Evolutionary conservation across 441 rosid genomes (phyloP).

Genomic region (Rhodomyrtus psidioides): DNA sequence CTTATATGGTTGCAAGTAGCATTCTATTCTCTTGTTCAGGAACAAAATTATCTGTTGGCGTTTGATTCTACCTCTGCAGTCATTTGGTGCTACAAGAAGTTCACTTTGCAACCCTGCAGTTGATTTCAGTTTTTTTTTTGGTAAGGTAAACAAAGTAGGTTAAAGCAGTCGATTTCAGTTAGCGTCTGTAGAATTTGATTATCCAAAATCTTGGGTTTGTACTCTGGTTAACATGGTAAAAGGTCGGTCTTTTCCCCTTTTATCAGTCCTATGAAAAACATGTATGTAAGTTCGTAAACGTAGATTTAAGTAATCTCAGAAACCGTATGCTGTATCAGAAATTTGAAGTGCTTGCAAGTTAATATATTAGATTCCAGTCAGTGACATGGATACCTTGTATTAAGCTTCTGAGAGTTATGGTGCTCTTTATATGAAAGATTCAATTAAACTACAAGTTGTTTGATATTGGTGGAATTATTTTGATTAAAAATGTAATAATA

Average conservation of each 20-base stretch:
- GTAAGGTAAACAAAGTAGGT: too few species aligned
- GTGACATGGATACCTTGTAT: not conserved
- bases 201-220: not conserved
- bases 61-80: not conserved
- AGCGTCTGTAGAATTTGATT: not conserved
- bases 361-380: not conserved
- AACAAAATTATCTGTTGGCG: not conserved
- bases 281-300: not conserved
- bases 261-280: not conserved
- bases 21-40: not conserved
- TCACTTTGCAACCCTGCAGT: not conserved
- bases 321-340: not conserved
- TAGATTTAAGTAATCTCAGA: not conserved
- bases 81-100: not conserved
- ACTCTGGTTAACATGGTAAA: not conserved
- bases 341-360: not conserved
- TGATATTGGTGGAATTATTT: not conserved
- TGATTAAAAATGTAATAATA: not conserved
- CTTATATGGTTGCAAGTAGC: not conserved
- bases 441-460: not conserved
- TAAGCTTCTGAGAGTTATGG: not conserved
- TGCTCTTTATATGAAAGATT: not conserved
- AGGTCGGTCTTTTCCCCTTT: not conserved
- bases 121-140: too few species aligned
- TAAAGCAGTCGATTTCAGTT: not conserved